Conservation (phyloP, 495 filamentous ascomycete genomes). For the Trichoderma parareesei region DNA sequence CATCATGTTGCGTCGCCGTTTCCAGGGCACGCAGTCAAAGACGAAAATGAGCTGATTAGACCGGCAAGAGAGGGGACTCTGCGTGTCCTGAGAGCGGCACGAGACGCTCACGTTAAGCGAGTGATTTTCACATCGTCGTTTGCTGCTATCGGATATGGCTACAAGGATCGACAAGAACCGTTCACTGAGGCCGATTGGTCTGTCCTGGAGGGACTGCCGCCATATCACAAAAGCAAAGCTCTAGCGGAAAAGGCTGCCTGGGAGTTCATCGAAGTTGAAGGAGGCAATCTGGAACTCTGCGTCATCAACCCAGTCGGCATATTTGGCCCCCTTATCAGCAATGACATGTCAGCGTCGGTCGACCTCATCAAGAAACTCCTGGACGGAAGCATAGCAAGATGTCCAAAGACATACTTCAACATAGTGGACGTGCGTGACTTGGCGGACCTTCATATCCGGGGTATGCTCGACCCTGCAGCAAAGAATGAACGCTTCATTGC, state of each 20-base stretch:
- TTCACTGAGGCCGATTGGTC: background rate
- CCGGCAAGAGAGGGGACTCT: background rate
- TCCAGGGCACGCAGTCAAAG: background rate
- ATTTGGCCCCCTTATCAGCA: background rate
- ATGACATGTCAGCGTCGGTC: background rate
- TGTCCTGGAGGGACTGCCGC: background rate
- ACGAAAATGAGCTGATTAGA: background rate
- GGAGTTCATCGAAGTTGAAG: background rate
- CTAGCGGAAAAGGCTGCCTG: background rate
- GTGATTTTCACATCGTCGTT: background rate
- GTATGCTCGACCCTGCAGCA: background rate
- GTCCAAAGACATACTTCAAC: background rate
- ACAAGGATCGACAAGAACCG: background rate
- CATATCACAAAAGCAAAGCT: conserved; percentile 2
- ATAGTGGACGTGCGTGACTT: conserved; percentile 5
- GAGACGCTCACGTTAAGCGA: background rate
- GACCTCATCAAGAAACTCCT: background rate
- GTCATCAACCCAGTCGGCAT: conserved; percentile 4
- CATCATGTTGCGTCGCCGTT: conserved; percentile 4
- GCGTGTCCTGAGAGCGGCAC: background rate
- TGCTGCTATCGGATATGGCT: background rate
- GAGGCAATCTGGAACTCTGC: background rate
- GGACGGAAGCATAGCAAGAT: background rate
- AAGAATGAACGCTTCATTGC: background rate
- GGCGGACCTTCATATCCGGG: background rate